Evolutionary conservation across 2,329 filamentous ascomycete species (phyloP).

Genomic region (Xylariaceae sp.): DNA sequence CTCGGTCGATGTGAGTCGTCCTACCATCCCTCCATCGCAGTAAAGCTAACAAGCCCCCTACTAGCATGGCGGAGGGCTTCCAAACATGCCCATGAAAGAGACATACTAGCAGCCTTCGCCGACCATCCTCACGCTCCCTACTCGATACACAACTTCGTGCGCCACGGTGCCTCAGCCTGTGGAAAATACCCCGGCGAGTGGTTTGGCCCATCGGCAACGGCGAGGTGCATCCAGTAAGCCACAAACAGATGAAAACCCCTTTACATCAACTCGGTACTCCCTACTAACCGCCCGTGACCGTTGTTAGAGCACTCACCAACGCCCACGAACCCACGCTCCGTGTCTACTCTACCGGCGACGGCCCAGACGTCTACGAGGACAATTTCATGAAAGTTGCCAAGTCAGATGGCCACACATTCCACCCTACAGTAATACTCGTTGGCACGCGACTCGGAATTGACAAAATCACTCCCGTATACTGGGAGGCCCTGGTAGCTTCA

Average conservation of each 20-base stretch:
- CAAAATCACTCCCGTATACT: constrained; percentile 90
- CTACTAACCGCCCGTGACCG: constrained; percentile 10
- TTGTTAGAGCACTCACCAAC: constrained; percentile 66
- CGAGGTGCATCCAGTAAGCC: constrained; percentile 84
- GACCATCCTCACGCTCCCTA: constrained; percentile 84
- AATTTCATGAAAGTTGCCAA: constrained; percentile 75
- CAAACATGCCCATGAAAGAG: constrained; percentile 57
- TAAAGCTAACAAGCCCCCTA: constrained; percentile 17
- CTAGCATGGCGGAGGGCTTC: constrained; percentile 70
- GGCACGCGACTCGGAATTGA: constrained; percentile 89
- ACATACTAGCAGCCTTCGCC: constrained; percentile 76
- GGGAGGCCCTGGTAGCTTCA: constrained; percentile 82
- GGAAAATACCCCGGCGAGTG: constrained; percentile 95
- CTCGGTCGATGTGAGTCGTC: constrained; percentile 68
- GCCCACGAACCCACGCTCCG: constrained; percentile 61
- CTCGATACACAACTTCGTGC: constrained; percentile 91
- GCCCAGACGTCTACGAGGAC: constrained; percentile 90
- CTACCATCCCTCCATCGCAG: not conserved
- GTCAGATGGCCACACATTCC: constrained; percentile 61
- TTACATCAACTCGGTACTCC: not conserved
- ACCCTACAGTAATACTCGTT: constrained; percentile 83
- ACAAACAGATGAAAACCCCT: not conserved
- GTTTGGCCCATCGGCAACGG: constrained; percentile 97
- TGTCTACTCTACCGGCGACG: constrained; percentile 87
- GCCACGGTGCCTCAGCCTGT: constrained; percentile 79